Base-by-base conservation (phyloP, 441 rosid species). In the Manihot esculenta region DNA sequence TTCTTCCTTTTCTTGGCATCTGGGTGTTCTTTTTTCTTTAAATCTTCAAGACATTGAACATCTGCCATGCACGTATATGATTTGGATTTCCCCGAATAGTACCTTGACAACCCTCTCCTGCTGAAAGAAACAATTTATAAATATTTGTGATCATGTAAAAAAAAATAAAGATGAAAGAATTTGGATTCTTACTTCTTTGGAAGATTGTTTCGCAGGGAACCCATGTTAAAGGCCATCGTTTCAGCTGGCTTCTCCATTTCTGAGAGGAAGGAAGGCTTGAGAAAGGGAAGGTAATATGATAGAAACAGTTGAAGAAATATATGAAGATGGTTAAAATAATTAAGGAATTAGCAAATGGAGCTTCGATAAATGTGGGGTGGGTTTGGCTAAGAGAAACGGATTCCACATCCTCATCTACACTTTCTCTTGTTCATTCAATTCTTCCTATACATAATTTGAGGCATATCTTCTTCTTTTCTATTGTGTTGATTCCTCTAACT, bases 41-140 rank as follows among this genome's bases (percentile, higher is more conserved):
- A 78, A 78, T 90, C 90, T 72, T 92, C 93, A 1, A 88, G 81
- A 76, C 93, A 78, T 24, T 50, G 86, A 44, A 81, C 94, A 59
- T 88, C 94, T 21, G 87, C 81, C 74, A 85, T 86, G 89, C 92
- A 85, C 3, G 74, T 63, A 70, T 79, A 90, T 26, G 93, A 87
- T 79, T 92, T 86, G 56, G 94, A 79, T 78, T 86, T 90, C 72
- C 84, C 93, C 3, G 92, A 83, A 67, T 89, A 87, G 75, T 81
- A 85, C 85, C 88, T 87, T 23, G 93, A 90, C 84, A 90, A 74
- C 67, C 94, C 91, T 74, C 88, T 89, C 83, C 87, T 86, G n/a
- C n/a, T n/a, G n/a, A n/a, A n/a, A n/a, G n/a, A n/a, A n/a, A 54
- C n/a, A n/a, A n/a, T n/a, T n/a, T n/a, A n/a, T n/a, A n/a, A n/a